Percentiles rank a stretch among this genome's conserved stretches.
Evolutionary conservation across 306 rosid genomes (phyloP).

Genomic region (Prunus mira): DNA sequence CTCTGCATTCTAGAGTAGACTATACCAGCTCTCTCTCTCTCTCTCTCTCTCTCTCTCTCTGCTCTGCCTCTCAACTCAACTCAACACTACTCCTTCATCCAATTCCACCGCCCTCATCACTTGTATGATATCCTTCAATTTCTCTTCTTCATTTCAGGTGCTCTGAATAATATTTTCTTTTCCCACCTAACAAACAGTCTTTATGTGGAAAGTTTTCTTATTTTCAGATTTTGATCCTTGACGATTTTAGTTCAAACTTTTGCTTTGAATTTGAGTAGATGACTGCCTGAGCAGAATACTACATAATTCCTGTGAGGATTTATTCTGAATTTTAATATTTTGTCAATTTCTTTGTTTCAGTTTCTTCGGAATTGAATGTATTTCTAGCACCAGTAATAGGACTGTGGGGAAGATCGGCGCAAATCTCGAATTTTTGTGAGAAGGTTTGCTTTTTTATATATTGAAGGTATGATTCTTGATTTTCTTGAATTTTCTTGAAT

Average conservation of each 20-base stretch:
- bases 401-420: slow-evolving; percentile 1
- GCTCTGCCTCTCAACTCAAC: background rate
- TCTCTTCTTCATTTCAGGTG: background rate
- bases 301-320: background rate
- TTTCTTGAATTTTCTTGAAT: background rate
- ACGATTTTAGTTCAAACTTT: background rate
- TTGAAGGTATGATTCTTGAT: background rate
- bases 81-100: background rate
- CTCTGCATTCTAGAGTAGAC: background rate
- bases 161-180: background rate
- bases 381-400: background rate
- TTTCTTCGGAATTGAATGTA: background rate
- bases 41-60: background rate
- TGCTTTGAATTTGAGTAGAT: background rate
- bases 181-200: background rate
- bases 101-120: background rate
- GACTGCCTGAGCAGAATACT: background rate
- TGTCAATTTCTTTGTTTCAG: background rate
- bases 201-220: no score
- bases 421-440: background rate
- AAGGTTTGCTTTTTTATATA: background rate
- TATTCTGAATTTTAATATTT: background rate
- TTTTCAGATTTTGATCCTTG: background rate
- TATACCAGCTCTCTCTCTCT: background rate
- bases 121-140: background rate